Evolutionary conservation across 805 yeast genomes (phyloP).

Genomic region (Kodamaea neixiangensis): DNA sequence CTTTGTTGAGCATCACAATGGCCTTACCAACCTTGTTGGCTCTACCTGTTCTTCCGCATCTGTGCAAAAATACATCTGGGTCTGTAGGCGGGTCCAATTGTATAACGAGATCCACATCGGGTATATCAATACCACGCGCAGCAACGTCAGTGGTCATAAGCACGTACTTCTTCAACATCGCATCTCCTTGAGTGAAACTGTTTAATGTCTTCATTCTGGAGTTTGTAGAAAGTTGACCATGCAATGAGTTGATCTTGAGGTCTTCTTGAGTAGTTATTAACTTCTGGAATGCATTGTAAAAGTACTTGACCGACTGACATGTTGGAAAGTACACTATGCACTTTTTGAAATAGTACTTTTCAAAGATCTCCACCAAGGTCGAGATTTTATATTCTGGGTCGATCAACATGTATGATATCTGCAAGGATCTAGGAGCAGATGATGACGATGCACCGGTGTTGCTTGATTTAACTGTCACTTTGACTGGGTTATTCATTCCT

Average conservation of each 20-base stretch:
- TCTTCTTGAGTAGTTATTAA: constrained; percentile 34
- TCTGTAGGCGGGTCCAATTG: constrained; percentile 95
- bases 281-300: constrained; percentile 56
- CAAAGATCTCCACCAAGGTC: constrained; percentile 53
- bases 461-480: constrained; percentile 69
- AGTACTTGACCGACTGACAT: constrained; percentile 78
- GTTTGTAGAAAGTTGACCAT: constrained; percentile 85
- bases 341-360: constrained; percentile 63
- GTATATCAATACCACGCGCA: constrained; percentile 93
- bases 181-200: constrained; percentile 53
- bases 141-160: constrained; percentile 97
- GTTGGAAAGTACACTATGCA: constrained; percentile 93
- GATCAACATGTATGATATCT: constrained; percentile 59
- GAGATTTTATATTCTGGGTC: constrained; percentile 65
- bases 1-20: constrained; percentile 67
- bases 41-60: constrained; percentile 95
- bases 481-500: constrained; percentile 93
- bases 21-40: constrained; percentile 86
- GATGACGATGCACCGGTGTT: constrained; percentile 20
- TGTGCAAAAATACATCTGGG: constrained; percentile 85
- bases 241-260: constrained; percentile 66
- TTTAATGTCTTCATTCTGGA: constrained; percentile 74
- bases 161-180: constrained; percentile 49
- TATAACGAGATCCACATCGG: constrained; percentile 91
- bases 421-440: constrained; percentile 62